A percentile compares a stretch with the other conserved stretches of the same genome.
phyloP scores from a whole-genome alignment of 106 monocot genomes.

The Amphibolis antarctica region DNA sequence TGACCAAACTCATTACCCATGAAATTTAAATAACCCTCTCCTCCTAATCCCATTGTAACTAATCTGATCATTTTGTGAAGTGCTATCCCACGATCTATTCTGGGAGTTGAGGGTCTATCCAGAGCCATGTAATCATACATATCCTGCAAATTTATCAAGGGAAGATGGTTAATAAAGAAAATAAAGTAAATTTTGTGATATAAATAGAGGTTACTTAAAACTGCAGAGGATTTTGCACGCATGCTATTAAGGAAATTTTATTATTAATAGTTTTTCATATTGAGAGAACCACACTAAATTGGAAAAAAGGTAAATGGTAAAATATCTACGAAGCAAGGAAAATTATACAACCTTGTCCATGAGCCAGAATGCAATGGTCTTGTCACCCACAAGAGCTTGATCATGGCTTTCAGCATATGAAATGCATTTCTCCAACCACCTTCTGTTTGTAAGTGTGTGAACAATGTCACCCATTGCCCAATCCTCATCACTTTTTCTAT shows the following conservation, averaged over 20 bases:
- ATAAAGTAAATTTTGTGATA: no score
- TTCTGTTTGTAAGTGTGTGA: conserved; percentile 85
- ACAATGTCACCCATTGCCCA: conserved; percentile 96
- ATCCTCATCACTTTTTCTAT: conserved; percentile 65
- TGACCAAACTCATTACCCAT: conserved; percentile 99
- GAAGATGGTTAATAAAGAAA: not conserved
- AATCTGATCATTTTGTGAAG: conserved; percentile 97
- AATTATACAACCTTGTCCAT: conserved; percentile 76
- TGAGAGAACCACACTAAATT: not conserved
- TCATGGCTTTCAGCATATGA: conserved; percentile 98
- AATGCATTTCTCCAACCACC: conserved; percentile 95
- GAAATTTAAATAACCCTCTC: conserved; percentile 99
- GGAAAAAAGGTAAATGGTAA: not conserved
- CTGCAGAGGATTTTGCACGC: not conserved
- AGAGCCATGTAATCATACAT: conserved; percentile 96
- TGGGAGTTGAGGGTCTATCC: conserved; percentile 79
- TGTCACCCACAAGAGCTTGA: conserved; percentile 99
- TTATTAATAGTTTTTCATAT: not conserved
- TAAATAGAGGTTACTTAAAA: not conserved
- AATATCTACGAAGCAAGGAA: not conserved
- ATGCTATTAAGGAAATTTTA: not conserved
- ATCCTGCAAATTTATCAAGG: conserved; percentile 27
- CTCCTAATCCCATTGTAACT: conserved; percentile 88
- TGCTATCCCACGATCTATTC: conserved; percentile 92
- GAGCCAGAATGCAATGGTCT: conserved; percentile 98